phyloP scores from a whole-genome alignment of 225 moss, liverwort and hornwort species.

The Pleurozium schreberi region DNA sequence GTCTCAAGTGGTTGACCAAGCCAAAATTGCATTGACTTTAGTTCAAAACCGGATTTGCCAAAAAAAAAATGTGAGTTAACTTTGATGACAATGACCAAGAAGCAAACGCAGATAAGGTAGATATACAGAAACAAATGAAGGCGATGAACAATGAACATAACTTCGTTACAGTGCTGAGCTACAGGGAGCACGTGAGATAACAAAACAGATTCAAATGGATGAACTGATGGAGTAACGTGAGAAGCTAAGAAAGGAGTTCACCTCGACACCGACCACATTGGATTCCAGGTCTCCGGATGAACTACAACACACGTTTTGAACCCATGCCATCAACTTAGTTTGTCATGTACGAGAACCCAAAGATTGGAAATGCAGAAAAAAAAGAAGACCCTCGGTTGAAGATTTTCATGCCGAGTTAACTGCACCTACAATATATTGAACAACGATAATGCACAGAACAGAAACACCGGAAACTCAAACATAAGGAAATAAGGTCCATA shows the following conservation, averaged over 20 bases:
- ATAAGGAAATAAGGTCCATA: conserved; percentile 12
- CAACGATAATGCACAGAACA: neutral
- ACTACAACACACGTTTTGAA: conserved; percentile 45
- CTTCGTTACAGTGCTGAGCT: neutral
- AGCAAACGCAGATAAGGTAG: neutral
- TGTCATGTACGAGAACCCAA: neutral
- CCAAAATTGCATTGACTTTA: too few relatives aligned
- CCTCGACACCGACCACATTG: conserved; percentile 99
- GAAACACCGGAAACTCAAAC: neutral
- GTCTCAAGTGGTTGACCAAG: too few relatives aligned
- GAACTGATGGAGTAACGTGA: neutral
- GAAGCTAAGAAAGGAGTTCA: neutral
- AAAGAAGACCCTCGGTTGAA: neutral
- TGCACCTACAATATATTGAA: neutral
- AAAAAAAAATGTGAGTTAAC: neutral
- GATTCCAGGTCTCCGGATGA: conserved; percentile 99
- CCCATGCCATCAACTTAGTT: neutral
- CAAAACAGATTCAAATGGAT: neutral
- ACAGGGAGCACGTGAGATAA: neutral
- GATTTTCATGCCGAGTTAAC: neutral
- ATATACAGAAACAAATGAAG: neutral
- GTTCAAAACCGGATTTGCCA: too few relatives aligned
- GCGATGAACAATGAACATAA: neutral
- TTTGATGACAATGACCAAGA: neutral
- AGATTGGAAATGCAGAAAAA: neutral